Evolutionary conservation across 2,329 filamentous ascomycete genomes (phyloP), one percentile per base, ranked within the genome.

Genomic region (Stachybotrys chlorohalonatus): DNA sequence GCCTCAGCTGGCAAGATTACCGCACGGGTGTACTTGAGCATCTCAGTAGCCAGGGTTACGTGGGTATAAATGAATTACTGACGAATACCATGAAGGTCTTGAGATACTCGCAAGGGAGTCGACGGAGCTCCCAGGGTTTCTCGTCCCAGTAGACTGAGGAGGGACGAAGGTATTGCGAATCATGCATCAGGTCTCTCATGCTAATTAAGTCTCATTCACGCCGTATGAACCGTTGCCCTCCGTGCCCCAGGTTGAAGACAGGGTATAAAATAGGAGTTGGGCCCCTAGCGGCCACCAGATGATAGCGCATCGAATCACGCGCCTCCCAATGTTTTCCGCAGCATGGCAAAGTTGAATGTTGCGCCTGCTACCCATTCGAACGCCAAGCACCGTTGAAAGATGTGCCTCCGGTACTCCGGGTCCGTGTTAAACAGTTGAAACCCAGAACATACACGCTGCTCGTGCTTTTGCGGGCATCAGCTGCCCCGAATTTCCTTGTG

Each of bases 51-150:
- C 79, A 78, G 53, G 87, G 86, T 0, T 76, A 87, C 49, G 71
- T 68, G 11, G 90, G 90, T 0, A 76, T 93, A 32, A 79, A 81
- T 15, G 78, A 85, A 58, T 70, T 95, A 63, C 86, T 95, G 78
- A 87, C 87, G 68, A 89, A 84, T 62, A 92, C 89, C 1, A 90
- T 94, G 82, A 90, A 86, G 66, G 83, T 86, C 52, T 70, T 93
- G 61, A 84, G 83, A 70, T 80, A 74, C 56, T 69, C 71, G 39
- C 71, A 69, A 62, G 66, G 70, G 36, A 66, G 64, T 24, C 66
- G 58, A 24, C 31, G 31, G 11, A 11, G 31, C n/a, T 52, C 50
- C 15, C 31, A 42, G 32, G 50, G 31, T 15, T n/a, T n/a, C 16
- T 52, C 50, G 8, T 52, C 50, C 16, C 50, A 52, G 32, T 45